Percentiles rank a stretch among this genome's conserved stretches.
phyloP scores from a whole-genome alignment of 768 basidiomycete species.

The Gloeophyllum trabeum region DNA sequence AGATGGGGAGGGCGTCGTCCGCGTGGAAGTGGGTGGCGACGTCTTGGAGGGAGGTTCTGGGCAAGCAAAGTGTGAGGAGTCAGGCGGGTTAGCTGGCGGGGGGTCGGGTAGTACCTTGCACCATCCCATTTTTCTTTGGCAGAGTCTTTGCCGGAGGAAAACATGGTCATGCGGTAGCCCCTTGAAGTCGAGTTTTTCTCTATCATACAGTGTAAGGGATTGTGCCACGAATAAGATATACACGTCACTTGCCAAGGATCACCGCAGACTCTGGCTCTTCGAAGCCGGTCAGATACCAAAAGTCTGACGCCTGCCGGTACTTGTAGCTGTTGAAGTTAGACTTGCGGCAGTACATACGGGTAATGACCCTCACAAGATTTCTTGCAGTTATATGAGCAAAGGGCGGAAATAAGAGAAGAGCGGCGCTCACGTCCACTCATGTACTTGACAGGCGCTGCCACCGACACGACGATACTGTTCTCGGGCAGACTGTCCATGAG shows the following conservation, averaged over 20 bases:
- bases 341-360: conserved; percentile 17
- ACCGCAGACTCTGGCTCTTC: conserved; percentile 88
- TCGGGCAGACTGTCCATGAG: conserved; percentile 71
- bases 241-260: conserved; percentile 48
- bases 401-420: not conserved
- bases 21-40: conserved; percentile 62
- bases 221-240: not conserved
- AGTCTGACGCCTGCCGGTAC: conserved; percentile 85
- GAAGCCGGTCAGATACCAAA: conserved; percentile 95
- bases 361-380: conserved; percentile 4
- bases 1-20: conserved; percentile 56
- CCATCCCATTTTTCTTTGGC: conserved; percentile 91
- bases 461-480: conserved; percentile 61
- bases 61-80: conserved; percentile 2
- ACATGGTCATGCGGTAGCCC: conserved; percentile 84
- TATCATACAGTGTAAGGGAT: conserved; percentile 16
- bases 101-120: conserved; percentile 34
- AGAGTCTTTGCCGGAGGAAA: conserved; percentile 64
- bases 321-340: conserved; percentile 57
- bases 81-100: conserved; percentile 2
- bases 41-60: conserved; percentile 55
- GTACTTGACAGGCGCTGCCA: conserved; percentile 74
- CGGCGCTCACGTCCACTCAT: conserved; percentile 65
- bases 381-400: conserved; percentile 5
- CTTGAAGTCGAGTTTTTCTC: conserved; percentile 60